These are phyloP conservation scores for Alternaria gaisen DNA, from an alignment of 2,329 filamentous ascomycete species.

Conservation along the genomic window DNA sequence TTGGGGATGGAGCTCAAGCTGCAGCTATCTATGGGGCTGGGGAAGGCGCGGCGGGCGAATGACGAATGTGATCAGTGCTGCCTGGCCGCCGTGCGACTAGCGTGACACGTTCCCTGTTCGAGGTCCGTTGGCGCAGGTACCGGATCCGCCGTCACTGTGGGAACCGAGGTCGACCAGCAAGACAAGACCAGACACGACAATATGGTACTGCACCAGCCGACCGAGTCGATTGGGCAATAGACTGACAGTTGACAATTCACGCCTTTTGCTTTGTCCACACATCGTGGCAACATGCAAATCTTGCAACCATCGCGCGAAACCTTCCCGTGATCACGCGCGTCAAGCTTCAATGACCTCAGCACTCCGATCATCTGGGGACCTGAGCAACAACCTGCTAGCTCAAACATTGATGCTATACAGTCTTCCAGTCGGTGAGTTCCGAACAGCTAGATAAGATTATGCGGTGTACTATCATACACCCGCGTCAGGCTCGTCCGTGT, in stretches of 20 bases:
- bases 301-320: neutral
- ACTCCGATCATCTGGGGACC: neutral
- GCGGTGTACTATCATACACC: constrained; percentile 22
- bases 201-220: neutral
- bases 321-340: neutral
- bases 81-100: constrained; percentile 14
- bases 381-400: neutral
- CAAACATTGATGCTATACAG: neutral
- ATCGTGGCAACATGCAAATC: neutral
- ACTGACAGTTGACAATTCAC: no score
- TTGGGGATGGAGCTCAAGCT: constrained; percentile 20
- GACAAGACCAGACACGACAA: neutral
- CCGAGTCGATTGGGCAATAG: no score
- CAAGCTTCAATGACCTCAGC: constrained; percentile 15
- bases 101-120: constrained; percentile 18
- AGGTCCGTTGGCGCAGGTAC: constrained; percentile 4
- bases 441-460: neutral
- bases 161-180: neutral
- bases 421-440: neutral
- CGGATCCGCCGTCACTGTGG: neutral
- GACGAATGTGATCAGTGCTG: constrained; percentile 17
- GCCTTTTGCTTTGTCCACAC: neutral
- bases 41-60: constrained; percentile 17
- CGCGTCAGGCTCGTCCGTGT: constrained; percentile 43
- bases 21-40: constrained; percentile 23